A percentile compares a stretch with the other conserved stretches of the same genome.
Evolutionary conservation across 163 green algal genomes (phyloP).

Genomic region (Trebouxiophyceae sp.): DNA sequence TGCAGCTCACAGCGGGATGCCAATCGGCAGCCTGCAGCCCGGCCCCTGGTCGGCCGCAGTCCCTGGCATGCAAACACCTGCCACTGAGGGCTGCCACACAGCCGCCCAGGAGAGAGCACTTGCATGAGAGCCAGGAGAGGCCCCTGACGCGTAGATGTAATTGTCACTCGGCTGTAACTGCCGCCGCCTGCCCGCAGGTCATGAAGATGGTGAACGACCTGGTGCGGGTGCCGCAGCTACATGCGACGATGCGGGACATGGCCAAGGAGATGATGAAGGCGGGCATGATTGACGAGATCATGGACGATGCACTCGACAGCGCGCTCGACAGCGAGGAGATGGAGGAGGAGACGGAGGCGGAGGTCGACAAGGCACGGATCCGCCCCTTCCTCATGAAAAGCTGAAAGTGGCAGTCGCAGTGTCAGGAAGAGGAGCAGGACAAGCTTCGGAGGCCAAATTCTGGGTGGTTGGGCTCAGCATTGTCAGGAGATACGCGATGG

Average conservation of each 20-base stretch:
- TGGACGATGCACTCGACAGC: constrained; percentile 62
- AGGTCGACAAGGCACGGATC: constrained; percentile 50
- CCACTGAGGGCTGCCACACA: no score
- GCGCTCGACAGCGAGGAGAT: constrained; percentile 52
- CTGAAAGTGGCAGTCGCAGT: not conserved
- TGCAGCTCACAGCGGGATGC: no score
- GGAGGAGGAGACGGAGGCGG: constrained; percentile 59
- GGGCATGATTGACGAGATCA: constrained; percentile 92
- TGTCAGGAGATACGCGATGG: not conserved
- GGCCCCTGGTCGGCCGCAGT: no score
- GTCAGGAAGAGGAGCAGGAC: not conserved
- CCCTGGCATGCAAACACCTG: no score
- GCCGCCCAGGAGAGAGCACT: no score
- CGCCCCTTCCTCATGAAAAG: constrained; percentile 4
- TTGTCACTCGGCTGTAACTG: not conserved
- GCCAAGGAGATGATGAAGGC: constrained; percentile 82
- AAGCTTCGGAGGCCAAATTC: not conserved
- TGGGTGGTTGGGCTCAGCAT: not conserved
- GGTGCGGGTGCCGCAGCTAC: constrained; percentile 72
- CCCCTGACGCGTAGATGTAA: no score
- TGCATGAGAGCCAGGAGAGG: no score
- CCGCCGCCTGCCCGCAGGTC: constrained; percentile 25
- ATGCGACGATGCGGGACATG: constrained; percentile 25
- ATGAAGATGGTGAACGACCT: constrained; percentile 84
- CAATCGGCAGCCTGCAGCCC: no score